Base-by-base conservation (phyloP, 2,329 filamentous ascomycete genomes). In the Xylariaceae sp. region DNA sequence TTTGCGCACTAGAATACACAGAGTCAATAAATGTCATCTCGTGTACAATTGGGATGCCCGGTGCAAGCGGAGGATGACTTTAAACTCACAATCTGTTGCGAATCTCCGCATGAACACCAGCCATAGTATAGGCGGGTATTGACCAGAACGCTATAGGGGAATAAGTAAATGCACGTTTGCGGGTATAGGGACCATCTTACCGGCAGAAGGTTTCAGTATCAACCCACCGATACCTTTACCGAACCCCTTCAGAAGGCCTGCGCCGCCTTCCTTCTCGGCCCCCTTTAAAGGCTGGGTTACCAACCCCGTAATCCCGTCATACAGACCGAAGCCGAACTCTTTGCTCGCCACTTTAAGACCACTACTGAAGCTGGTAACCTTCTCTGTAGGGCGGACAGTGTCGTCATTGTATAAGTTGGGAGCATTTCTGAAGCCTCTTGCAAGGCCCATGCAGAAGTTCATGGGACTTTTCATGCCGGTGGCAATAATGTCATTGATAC, bases 371-470 rank as follows among this genome's bases (percentile, higher is more conserved):
- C 87, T 88, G 0, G 89, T 92, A 3, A 96, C 89, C 66, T 90
- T 90, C 59, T 91, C 88, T 0, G 83, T 77, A n/a, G 88, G 87
- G 7, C 90, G 82, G 0, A 96, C 86, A 1, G 87, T 92, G 1
- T 90, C 85, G 67, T 96, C 92, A 48, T 92, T 89, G 70, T 96
- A 96, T 0, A 96, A 77, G 65, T 84, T 87, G 0, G 92, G 92
- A 4, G 89, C 88, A 67, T 96, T 96, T 70, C 93, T 88, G 71
- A 96, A 95, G 0, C 92, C 92, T 72, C 88, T 89, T 0, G 92
- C 88, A 44, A 96, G 75, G 0, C 89, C 89, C 48, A 96, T 75
- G 47, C 89, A 90, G 64, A 96, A 88, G 71, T 96, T 90, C 80
- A 94, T 88, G 0, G 92, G 92, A 1, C 88, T 87, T 66, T 89